Percentiles rank a stretch among this genome's conserved stretches.
These are phyloP conservation scores for Hypoxylon perforatum DNA, from an alignment of 495 filamentous ascomycete species.

Conservation along the genomic window DNA sequence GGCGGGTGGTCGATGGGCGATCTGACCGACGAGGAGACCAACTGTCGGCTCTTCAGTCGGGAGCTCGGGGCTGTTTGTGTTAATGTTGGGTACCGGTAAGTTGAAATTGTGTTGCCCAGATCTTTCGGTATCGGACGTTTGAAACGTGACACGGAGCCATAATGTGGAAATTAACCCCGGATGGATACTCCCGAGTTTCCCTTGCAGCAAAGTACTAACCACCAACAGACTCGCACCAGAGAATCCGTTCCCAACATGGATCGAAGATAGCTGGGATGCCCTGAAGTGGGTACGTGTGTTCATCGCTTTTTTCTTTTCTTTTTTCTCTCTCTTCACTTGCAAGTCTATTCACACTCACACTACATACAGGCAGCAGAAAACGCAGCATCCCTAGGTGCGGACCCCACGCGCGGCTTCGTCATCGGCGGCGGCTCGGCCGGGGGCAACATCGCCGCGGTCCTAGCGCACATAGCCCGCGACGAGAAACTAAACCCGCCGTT, in stretches of 20 bases:
- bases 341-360: slow-evolving; percentile 3
- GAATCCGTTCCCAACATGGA: slow-evolving; percentile 57
- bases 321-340: background rate
- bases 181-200: too few relatives aligned
- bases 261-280: slow-evolving; percentile 62
- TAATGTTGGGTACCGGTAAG: slow-evolving; percentile 57
- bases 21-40: slow-evolving; percentile 45
- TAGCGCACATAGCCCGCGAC: slow-evolving; percentile 54
- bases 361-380: slow-evolving; percentile 47
- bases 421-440: slow-evolving; percentile 63
- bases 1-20: slow-evolving; percentile 58
- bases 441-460: slow-evolving; percentile 56
- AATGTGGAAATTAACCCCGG: background rate
- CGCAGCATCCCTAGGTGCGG: slow-evolving; percentile 49
- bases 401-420: slow-evolving; percentile 59
- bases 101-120: too few relatives aligned
- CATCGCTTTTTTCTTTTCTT: background rate
- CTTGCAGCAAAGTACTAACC: background rate
- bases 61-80: slow-evolving; percentile 49
- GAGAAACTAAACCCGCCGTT: slow-evolving; percentile 55
- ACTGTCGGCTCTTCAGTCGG: slow-evolving; percentile 46
- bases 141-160: background rate
- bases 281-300: slow-evolving; percentile 56
- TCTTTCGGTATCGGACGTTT: background rate
- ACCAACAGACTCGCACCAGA: slow-evolving; percentile 56